Evolutionary conservation across 257 asterid genomes (phyloP).

Genomic region (Scutellaria barbata): DNA sequence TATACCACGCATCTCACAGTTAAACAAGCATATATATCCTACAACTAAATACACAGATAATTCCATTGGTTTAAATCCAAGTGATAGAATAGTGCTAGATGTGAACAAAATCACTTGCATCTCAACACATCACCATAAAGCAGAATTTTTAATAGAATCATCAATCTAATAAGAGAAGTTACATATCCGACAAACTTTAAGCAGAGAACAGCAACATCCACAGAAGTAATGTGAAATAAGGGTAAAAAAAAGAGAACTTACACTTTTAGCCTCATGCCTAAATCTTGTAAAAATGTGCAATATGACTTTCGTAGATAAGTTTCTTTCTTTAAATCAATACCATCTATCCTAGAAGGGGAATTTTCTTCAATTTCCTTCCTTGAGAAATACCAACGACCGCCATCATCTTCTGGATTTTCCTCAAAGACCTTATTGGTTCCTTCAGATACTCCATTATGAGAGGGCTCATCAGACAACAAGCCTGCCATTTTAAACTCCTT

Average conservation of each 20-base stretch:
- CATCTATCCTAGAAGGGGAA: constrained; percentile 83
- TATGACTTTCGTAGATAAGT: constrained; percentile 80
- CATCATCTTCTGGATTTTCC: constrained; percentile 68
- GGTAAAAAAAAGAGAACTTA: constrained; percentile 39
- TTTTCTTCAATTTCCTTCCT: constrained; percentile 90
- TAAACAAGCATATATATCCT: too few relatives aligned
- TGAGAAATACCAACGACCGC: constrained; percentile 75
- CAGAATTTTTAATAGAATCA: too few relatives aligned
- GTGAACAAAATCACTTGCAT: too few relatives aligned
- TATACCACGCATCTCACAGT: too few relatives aligned
- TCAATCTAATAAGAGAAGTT: too few relatives aligned
- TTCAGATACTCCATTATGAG: constrained; percentile 69
- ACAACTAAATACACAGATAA: too few relatives aligned
- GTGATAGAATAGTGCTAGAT: too few relatives aligned
- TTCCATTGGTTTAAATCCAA: too few relatives aligned
- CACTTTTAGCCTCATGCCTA: constrained; percentile 97
- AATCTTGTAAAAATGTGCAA: constrained; percentile 81
- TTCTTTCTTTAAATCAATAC: constrained; percentile 88
- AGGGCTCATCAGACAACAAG: constrained; percentile 65
- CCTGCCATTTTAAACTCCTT: constrained; percentile 57
- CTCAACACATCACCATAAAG: too few relatives aligned
- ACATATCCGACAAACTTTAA: too few relatives aligned
- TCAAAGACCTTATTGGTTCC: constrained; percentile 53
- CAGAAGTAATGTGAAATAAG: neutral
- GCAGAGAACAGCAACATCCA: neutral